Base-by-base conservation (phyloP, 2,329 filamentous ascomycete genomes). In the Endothia cerciana region DNA sequence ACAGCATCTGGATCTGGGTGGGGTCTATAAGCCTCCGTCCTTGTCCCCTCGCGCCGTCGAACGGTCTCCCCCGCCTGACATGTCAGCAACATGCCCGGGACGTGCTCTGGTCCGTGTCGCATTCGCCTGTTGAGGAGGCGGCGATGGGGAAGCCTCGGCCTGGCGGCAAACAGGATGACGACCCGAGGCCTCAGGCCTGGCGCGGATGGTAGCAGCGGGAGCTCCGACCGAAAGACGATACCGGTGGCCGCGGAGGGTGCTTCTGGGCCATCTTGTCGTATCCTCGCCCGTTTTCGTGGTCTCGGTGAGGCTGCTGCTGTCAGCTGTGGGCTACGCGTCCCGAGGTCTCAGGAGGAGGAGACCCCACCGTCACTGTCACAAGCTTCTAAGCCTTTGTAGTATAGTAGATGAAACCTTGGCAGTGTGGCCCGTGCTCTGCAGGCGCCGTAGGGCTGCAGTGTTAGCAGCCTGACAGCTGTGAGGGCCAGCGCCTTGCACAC, bases 361-460 rank as follows among this genome's bases (percentile, higher is more conserved):
- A n/a, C n/a, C 28, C 10, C 49, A n/a, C n/a, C n/a, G n/a, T n/a
- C 25, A 33, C 49, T 53, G 17, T 53, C 49, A 53, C 49, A 53
- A 53, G n/a, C n/a, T 47, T 25, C 41, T 10, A 25, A 22, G 45
- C 7, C 45, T 22, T n/a, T 45, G 22, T n/a, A 43, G n/a, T 43
- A 19, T 22, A 43, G 41, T 43, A n/a, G 17, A 19, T 25, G 7
- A n/a, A n/a, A n/a, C n/a, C n/a, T n/a, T n/a, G n/a, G n/a, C n/a
- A n/a, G n/a, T n/a, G n/a, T n/a, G n/a, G n/a, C n/a, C n/a, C n/a
- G n/a, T n/a, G n/a, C n/a, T n/a, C n/a, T n/a, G n/a, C n/a, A n/a
- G n/a, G n/a, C n/a, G n/a, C n/a, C n/a, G n/a, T n/a, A n/a, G n/a
- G n/a, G n/a, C n/a, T n/a, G n/a, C n/a, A n/a, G n/a, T n/a, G n/a